A percentile compares a stretch with the other conserved stretches of the same genome.
Conservation (phyloP, 148 eudicot species). For the Rhododendron simsii region DNA sequence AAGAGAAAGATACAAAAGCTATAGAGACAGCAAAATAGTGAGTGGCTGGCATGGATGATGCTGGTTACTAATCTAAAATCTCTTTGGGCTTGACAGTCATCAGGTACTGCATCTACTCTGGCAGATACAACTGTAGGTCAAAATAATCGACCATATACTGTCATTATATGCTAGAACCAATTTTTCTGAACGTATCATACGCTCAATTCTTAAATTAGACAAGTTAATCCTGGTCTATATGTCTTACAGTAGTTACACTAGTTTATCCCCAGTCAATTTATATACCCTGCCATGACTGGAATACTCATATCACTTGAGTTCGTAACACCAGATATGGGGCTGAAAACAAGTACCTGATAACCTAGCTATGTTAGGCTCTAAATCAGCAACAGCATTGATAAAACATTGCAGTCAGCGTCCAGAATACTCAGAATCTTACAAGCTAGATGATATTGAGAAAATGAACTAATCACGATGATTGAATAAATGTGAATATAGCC, state of each 20-base stretch:
- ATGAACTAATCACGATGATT: not conserved
- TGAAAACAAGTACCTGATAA: not conserved
- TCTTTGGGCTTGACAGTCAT: not conserved
- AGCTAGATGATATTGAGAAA: not conserved
- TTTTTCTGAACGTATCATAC: not conserved
- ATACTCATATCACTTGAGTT: not conserved
- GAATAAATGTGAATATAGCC: not conserved
- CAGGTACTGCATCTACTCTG: not conserved
- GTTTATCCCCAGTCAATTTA: not conserved
- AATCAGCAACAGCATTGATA: not conserved
- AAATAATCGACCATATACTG: not conserved
- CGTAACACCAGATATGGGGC: not conserved
- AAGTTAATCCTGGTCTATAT: not conserved
- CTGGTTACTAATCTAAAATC: not conserved
- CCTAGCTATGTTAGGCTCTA: not conserved
- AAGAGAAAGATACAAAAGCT: constrained; percentile 3
- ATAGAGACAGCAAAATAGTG: not conserved
- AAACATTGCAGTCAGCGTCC: not conserved
- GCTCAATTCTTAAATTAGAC: not conserved
- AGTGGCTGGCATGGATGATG: not conserved
- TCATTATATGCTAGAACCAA: not conserved
- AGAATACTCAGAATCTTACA: not conserved
- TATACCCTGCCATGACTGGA: not conserved
- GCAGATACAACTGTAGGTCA: not conserved
- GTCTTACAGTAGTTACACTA: not conserved